Evolutionary conservation across 2,329 filamentous ascomycete species (phyloP).

Genomic region (Chaetomiaceae sp.): DNA sequence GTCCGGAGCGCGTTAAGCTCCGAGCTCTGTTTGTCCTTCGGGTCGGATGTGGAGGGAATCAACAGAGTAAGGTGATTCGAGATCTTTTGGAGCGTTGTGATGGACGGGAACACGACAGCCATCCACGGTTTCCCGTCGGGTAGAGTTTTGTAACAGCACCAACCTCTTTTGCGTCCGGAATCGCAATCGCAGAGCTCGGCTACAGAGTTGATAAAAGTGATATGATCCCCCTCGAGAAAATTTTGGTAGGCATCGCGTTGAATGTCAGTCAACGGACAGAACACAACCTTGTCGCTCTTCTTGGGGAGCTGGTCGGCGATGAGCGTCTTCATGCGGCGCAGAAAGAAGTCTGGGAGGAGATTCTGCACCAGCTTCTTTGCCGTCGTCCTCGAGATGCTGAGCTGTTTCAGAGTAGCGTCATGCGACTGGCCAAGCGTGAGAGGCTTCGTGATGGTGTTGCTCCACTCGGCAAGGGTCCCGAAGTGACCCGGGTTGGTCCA

Average conservation of each 20-base stretch:
- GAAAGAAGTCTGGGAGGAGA: constrained; percentile 81
- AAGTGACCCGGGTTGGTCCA: constrained; percentile 86
- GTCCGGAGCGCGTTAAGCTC: constrained; percentile 69
- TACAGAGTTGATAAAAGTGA: constrained; percentile 63
- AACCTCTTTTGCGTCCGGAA: constrained; percentile 67
- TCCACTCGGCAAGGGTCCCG: constrained; percentile 67
- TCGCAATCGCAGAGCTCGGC: constrained; percentile 65
- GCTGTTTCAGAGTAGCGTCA: constrained; percentile 76
- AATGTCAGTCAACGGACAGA: constrained; percentile 80
- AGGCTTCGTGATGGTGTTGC: constrained; percentile 68
- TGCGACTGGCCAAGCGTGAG: constrained; percentile 87
- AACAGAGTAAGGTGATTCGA: constrained; percentile 89
- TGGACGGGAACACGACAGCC: constrained; percentile 76
- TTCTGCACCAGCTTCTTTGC: constrained; percentile 83
- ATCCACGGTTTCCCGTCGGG: constrained; percentile 63
- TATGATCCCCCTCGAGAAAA: constrained; percentile 67
- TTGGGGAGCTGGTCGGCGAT: constrained; percentile 91
- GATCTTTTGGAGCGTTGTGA: constrained; percentile 78
- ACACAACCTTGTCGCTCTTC: constrained; percentile 91
- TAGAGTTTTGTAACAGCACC: constrained; percentile 66
- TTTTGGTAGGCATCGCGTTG: constrained; percentile 81
- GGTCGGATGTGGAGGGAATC: constrained; percentile 62
- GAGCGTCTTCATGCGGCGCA: constrained; percentile 86
- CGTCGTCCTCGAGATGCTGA: constrained; percentile 74
- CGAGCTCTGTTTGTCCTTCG: constrained; percentile 68